Evolutionary conservation across 257 asterid genomes (phyloP), one percentile per base, ranked within the genome.

Genomic region (Nicotiana tabacum): DNA sequence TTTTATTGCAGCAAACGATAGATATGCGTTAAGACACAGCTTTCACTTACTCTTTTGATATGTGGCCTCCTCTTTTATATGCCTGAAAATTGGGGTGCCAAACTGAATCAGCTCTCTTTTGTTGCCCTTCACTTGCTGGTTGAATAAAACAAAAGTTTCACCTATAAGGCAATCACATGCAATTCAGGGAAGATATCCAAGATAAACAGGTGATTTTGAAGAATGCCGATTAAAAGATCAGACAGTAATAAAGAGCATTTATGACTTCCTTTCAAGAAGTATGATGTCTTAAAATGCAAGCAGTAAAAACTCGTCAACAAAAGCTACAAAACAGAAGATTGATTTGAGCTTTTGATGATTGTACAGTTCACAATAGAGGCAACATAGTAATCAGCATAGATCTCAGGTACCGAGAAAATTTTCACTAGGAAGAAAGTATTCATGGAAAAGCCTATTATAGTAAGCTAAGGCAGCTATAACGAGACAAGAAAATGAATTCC

Each of bases 31-130:
- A 16, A 74, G 65, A 21, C 64, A 76, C 1, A 8, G 64, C 46
- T 76, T 76, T 74, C 43, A 51, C 94, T 62, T 90, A 93, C 98
- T 87, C 90, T 86, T 89, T 68, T 85, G 95, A 77, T 78, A 85
- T 6, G 88, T 83, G 67, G 87, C 88, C 2, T 90, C 98, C 53
- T 92, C 94, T 85, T 91, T 88, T 66, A 93, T 83, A 66, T 89
- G 90, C 81, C 96, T 93, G 21, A 96, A 96, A 82, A 96, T 91
- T 79, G 99, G 98, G 84, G 91, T 91, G 21, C 99, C 99, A 56
- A 94, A 92, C 89, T 94, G 99, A 83, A 94, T 91, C 92, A 94
- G 67, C 94, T 96, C 99, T 88, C 99, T 92, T 91, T 93, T 96
- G 91, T 89, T 96, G 55, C 98, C 98, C 82, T 91, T 96, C 61